A percentile compares a stretch with the other conserved stretches of the same genome.
Evolutionary conservation across 176 grass and related monocot species (phyloP).

Genomic region (Zea luxurians): DNA sequence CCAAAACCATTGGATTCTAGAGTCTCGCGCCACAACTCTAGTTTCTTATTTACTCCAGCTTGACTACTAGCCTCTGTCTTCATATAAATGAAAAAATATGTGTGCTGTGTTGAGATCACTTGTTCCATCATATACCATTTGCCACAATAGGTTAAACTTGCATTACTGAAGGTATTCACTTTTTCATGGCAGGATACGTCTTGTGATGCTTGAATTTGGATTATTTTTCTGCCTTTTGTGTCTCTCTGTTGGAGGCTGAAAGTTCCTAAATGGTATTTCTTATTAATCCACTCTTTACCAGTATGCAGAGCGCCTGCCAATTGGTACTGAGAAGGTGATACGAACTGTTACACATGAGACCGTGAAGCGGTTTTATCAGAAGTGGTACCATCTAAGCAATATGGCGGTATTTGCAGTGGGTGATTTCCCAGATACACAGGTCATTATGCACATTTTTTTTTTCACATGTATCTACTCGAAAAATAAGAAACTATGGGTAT

Average conservation of each 20-base stretch:
- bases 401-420: constrained; percentile 97
- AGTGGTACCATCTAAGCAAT: constrained; percentile 97
- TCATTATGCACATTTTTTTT: constrained; percentile 36
- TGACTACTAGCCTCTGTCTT: constrained; percentile 1
- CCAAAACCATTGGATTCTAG: no score
- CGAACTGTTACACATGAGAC: constrained; percentile 76
- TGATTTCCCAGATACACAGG: constrained; percentile 86
- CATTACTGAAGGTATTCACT: not conserved
- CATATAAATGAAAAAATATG: not conserved
- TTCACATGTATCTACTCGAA: constrained; percentile 10
- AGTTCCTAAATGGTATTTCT: constrained; percentile 31
- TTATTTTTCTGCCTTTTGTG: not conserved
- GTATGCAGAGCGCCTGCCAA: constrained; percentile 95
- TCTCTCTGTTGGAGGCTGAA: not conserved
- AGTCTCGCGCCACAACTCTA: no score
- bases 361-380: constrained; percentile 74
- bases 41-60: no score
- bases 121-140: constrained; percentile 26
- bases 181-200: not conserved
- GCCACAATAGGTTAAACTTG: not conserved
- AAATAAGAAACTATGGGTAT: constrained; percentile 4
- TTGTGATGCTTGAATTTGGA: constrained; percentile 6
- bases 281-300: constrained; percentile 45
- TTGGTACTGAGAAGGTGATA: constrained; percentile 94
- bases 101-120: not conserved